Evolutionary conservation across 192 early-diverging fungal genomes (phyloP).

Genomic region (Ramicandelaber brevisporus): DNA sequence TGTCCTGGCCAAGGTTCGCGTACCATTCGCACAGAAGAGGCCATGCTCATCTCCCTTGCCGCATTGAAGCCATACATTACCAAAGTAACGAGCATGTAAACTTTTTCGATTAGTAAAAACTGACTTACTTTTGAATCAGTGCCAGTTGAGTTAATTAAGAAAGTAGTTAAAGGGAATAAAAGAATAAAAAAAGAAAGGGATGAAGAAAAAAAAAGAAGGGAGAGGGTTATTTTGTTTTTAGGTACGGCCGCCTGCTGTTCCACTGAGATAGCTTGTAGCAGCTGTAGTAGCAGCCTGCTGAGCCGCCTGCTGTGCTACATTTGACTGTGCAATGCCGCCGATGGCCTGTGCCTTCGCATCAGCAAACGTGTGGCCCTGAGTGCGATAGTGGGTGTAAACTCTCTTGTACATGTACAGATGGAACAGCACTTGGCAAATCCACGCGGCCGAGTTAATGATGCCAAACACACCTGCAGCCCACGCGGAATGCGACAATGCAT

Average conservation of each 20-base stretch:
- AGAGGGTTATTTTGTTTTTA: slow-evolving; percentile 3
- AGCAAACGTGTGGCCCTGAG: slow-evolving; percentile 38
- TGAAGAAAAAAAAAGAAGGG: no score
- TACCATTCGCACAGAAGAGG: slow-evolving; percentile 33
- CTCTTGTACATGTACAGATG: slow-evolving; percentile 26
- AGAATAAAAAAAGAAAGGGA: no score
- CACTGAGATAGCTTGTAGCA: slow-evolving; percentile 11
- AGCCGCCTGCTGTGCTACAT: slow-evolving; percentile 6
- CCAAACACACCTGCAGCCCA: slow-evolving; percentile 36
- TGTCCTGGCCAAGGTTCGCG: slow-evolving; percentile 26
- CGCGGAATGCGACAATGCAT: slow-evolving; percentile 36
- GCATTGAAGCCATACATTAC: no score
- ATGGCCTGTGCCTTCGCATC: slow-evolving; percentile 42
- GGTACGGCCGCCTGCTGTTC: slow-evolving; percentile 14
- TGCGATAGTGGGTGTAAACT: slow-evolving; percentile 37
- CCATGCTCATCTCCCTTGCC: no score
- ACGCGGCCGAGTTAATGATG: slow-evolving; percentile 31
- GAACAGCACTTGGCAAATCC: slow-evolving; percentile 31
- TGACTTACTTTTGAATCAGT: no score
- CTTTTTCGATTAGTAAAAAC: no score
- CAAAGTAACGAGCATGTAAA: no score
- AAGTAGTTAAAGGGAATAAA: no score
- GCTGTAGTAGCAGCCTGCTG: slow-evolving; percentile 11
- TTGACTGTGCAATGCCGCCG: slow-evolving; percentile 23
- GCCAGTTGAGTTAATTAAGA: no score